Evolutionary conservation across 495 filamentous ascomycete genomes (phyloP).

Genomic region (Annulohypoxylon moriforme): DNA sequence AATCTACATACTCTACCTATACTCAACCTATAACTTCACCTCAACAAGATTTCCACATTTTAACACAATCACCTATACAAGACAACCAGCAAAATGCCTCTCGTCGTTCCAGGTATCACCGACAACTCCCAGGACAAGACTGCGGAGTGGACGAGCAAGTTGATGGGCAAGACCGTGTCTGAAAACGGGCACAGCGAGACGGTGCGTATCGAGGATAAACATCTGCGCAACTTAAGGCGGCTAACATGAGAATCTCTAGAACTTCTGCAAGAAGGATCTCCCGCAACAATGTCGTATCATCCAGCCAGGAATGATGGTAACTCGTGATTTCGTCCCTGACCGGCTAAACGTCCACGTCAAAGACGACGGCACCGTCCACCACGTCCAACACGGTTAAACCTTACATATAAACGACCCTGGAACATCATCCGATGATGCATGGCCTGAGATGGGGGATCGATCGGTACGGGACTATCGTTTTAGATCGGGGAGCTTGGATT

Average conservation of each 20-base stretch:
- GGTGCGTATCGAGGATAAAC: slow-evolving; percentile 43
- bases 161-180: slow-evolving; percentile 76
- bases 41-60: background rate
- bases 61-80: background rate
- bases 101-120: slow-evolving; percentile 78
- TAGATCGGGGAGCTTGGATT: background rate
- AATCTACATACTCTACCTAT: background rate
- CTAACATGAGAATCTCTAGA: slow-evolving; percentile 56
- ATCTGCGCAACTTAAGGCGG: slow-evolving; percentile 1
- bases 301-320: slow-evolving; percentile 66
- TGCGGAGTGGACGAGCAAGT: slow-evolving; percentile 76
- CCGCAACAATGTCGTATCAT: slow-evolving; percentile 75
- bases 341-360: slow-evolving; percentile 79
- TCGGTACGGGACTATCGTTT: background rate
- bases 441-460: background rate
- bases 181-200: slow-evolving; percentile 58
- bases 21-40: background rate
- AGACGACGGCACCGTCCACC: slow-evolving; percentile 76
- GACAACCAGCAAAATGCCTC: slow-evolving; percentile 72
- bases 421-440: background rate
- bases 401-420: background rate
- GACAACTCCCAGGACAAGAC: slow-evolving; percentile 65
- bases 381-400: slow-evolving; percentile 69
- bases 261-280: slow-evolving; percentile 79
- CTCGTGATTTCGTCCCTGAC: slow-evolving; percentile 57